Conservation (phyloP, 2,329 filamentous ascomycete species). For the Fusarium sambucinum region DNA sequence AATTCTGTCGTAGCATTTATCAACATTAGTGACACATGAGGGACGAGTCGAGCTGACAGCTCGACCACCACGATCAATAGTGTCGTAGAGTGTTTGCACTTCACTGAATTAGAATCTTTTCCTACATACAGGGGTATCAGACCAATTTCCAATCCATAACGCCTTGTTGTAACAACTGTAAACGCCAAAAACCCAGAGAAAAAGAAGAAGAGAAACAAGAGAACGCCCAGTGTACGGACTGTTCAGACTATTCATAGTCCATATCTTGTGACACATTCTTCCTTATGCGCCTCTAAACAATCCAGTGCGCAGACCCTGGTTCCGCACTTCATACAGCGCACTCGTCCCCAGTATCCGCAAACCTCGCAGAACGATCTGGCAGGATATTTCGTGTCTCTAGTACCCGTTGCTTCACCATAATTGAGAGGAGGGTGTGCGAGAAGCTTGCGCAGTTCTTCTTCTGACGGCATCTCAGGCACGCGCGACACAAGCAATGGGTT, state of each 20-base stretch:
- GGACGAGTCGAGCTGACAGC: not conserved
- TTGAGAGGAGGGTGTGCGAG: conserved; percentile 73
- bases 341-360: conserved; percentile 84
- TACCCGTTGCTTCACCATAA: conserved; percentile 72
- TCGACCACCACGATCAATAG: not conserved
- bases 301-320: conserved; percentile 80
- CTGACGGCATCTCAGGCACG: conserved; percentile 69
- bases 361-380: conserved; percentile 78
- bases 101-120: not conserved
- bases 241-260: conserved; percentile 54
- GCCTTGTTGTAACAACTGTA: conserved; percentile 23
- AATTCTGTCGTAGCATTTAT: not conserved
- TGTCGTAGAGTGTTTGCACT: not conserved
- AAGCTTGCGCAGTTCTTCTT: conserved; percentile 73
- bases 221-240: not conserved
- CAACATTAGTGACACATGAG: not conserved
- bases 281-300: conserved; percentile 77
- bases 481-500: conserved; percentile 70
- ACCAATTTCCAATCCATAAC: conserved; percentile 40
- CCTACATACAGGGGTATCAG: conserved; percentile 44
- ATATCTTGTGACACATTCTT: conserved; percentile 77
- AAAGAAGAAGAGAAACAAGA: not conserved
- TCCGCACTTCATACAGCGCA: conserved; percentile 83
- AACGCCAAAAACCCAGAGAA: conserved; percentile 4
- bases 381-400: conserved; percentile 64